Evolutionary conservation across 2,329 filamentous ascomycete genomes (phyloP).

Genomic region (Escovopsis weberi): DNA sequence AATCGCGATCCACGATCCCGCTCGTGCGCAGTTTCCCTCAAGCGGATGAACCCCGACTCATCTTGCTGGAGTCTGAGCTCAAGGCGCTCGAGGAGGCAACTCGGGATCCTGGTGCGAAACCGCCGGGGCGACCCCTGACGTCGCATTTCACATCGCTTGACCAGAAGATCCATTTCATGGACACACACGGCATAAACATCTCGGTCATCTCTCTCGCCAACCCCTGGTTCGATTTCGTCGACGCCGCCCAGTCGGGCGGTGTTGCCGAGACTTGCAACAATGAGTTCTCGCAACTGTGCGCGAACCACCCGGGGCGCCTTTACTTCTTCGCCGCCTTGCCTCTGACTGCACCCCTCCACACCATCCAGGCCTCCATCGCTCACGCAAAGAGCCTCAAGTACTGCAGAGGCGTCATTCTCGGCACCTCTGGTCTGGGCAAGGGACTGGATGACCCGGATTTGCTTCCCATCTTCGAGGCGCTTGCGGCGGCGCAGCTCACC

Average conservation of each 20-base stretch:
- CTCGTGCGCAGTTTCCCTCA: slow-evolving; percentile 53
- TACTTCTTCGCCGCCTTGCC: slow-evolving; percentile 78
- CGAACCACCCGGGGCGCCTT: slow-evolving; percentile 47
- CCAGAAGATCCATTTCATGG: slow-evolving; percentile 79
- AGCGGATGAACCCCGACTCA: slow-evolving; percentile 43
- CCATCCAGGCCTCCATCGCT: slow-evolving; percentile 50
- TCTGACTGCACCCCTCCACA: slow-evolving; percentile 49
- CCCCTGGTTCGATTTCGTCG: slow-evolving; percentile 82
- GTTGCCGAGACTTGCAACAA: slow-evolving; percentile 59
- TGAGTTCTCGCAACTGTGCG: slow-evolving; percentile 62
- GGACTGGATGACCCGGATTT: slow-evolving; percentile 68
- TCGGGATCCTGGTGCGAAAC: slow-evolving; percentile 38
- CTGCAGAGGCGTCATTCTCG: slow-evolving; percentile 77
- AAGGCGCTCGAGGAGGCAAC: slow-evolving; percentile 33
- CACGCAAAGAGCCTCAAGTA: slow-evolving; percentile 47
- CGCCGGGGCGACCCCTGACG: slow-evolving; percentile 69
- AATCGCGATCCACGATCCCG: slow-evolving; percentile 47
- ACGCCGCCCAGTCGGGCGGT: slow-evolving; percentile 40
- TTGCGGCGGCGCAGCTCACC: slow-evolving; percentile 49
- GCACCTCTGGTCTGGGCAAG: slow-evolving; percentile 64
- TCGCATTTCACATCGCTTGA: slow-evolving; percentile 67
- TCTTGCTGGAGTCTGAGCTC: slow-evolving; percentile 43
- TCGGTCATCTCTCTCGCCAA: slow-evolving; percentile 85
- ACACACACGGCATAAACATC: slow-evolving; percentile 63
- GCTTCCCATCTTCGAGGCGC: slow-evolving; percentile 54